Evolutionary conservation across 306 rosid species (phyloP), one percentile per base, ranked within the genome.

Genomic region (Cucumis hystrix): DNA sequence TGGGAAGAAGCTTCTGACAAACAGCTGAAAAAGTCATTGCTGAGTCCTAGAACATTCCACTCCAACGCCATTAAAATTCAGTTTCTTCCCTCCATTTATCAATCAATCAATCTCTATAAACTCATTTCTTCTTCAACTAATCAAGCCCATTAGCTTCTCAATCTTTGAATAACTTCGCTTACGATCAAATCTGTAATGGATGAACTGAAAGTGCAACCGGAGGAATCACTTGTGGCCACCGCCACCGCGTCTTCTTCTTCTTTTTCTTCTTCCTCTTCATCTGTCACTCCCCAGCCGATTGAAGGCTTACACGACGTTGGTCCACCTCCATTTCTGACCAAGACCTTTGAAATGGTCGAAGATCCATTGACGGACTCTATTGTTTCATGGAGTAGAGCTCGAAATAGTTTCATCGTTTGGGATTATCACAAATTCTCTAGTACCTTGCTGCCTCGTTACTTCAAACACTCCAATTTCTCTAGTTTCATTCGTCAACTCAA

Each of bases 401-500:
- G 99, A 57, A 96, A 96, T 79, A 96, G 99, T 78, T 96, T 96
- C 88, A 45, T 96, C 57, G 98, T 96, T 3, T 96, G 99, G 99
- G 97, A 92, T 59, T 87, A 90, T 71, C 81, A 83, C 64, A 80
- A 79, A 56, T 91, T 96, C 85, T 92, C 98, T 37, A 80, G 83
- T 28, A n/a, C 82, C 5, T 80, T 96, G 76, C 89, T 96, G 13
- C 98, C 99, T 83, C 93, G 97, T 6, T 89, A 89, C 88, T 96
- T 96, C 83, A 96, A 96, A 78, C 99, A 96, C 84, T 43, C 79
- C 7, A 96, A 92, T 71, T 96, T 96, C 88, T 96, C 99, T 18
- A 96, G 99, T 84, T 96, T 96, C 89, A 80, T 96, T 72, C 98
- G 99, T 33, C 99, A 96, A 80, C 99, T 96, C 80, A 96, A 96